Evolutionary conservation across 495 filamentous ascomycete species (phyloP).

Genomic region (Neurospora tetraspora): DNA sequence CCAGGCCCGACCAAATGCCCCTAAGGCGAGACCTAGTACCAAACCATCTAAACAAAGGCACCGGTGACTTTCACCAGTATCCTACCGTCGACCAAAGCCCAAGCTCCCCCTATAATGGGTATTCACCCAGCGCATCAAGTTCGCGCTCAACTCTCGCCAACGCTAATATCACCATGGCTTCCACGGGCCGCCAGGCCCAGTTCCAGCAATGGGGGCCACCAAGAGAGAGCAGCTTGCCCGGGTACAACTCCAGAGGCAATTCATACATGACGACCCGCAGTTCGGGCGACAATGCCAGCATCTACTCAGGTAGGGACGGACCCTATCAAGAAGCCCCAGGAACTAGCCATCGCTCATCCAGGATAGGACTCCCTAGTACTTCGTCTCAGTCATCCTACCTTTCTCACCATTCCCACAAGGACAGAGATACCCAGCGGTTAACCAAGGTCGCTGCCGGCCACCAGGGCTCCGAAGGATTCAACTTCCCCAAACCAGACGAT

Average conservation of each 20-base stretch:
- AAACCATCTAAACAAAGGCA: constrained; percentile 68
- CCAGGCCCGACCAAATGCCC: constrained; percentile 55
- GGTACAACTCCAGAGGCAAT: constrained; percentile 47
- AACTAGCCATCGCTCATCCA: constrained; percentile 58
- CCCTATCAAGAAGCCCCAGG: constrained; percentile 56
- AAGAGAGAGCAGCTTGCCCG: constrained; percentile 41
- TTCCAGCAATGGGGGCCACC: constrained; percentile 65
- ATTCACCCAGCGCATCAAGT: constrained; percentile 54
- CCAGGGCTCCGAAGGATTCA: constrained; percentile 48
- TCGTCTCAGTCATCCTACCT: constrained; percentile 39
- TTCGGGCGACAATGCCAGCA: constrained; percentile 36
- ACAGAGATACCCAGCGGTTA: constrained; percentile 39
- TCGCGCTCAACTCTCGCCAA: constrained; percentile 61
- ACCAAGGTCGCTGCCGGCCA: constrained; percentile 39
- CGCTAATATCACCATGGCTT: constrained; percentile 56
- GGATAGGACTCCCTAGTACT: constrained; percentile 36
- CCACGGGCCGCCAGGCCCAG: constrained; percentile 58
- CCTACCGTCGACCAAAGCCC: constrained; percentile 55
- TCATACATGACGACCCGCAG: constrained; percentile 49
- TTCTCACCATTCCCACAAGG: constrained; percentile 30
- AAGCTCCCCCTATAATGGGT: constrained; percentile 38
- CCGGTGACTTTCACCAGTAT: constrained; percentile 83
- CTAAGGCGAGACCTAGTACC: constrained; percentile 62
- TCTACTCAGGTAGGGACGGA: constrained; percentile 60
- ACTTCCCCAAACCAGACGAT: constrained; percentile 61